Base-by-base conservation (phyloP, 2,329 filamentous ascomycete species). In the Anisogramma anomala region DNA sequence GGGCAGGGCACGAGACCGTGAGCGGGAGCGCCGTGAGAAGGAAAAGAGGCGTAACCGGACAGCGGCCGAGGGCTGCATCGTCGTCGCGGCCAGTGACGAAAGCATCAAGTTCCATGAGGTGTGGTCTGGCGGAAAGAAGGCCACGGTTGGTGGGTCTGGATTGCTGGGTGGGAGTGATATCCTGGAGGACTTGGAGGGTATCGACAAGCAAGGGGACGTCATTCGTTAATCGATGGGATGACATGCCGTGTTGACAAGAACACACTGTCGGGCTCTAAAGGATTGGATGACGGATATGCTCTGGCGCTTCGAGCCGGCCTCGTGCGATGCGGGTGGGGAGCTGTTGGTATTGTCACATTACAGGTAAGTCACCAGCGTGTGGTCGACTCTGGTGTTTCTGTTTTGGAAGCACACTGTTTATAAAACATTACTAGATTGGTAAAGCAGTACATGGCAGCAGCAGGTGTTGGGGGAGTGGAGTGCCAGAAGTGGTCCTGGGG, bases 81-180 rank as follows among this genome's bases (percentile, higher is more conserved):
- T 95, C 14, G 82, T 98, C 39, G 89, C 88, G 13, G 83, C 85
- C 32, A 94, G 87, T 55, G 88, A 96, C 61, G 81, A 86, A 56
- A 93, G 77, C 52, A 82, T 96, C 59, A 91, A 91, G 56, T 96
- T 96, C 54, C 87, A 96, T 59, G 88, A 96, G 63, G 78, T 98
- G 9, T 96, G 88, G 91, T 71, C 73, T n/a, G 72, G 74, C 2
- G 65, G 71, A 30, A 68, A 65, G 50, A 79, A 73, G 53, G 63
- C 66, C 7, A 72, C 68, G 15, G 60, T 66, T 17, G 59, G 62
- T 8, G 67, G 69, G 11, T 67, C 65, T 31, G 77, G 83, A 2
- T 65, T 84, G 48, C 65, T 94, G 18, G 84, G 83, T 10, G 84
- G 86, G 4, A 93, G 86, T 61, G 79, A 83, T 57, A 93, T 95